A percentile compares a stretch with the other conserved stretches of the same genome.
Evolutionary conservation across 192 early-diverging fungal species (phyloP).

Genomic region (Coemansia sp.): DNA sequence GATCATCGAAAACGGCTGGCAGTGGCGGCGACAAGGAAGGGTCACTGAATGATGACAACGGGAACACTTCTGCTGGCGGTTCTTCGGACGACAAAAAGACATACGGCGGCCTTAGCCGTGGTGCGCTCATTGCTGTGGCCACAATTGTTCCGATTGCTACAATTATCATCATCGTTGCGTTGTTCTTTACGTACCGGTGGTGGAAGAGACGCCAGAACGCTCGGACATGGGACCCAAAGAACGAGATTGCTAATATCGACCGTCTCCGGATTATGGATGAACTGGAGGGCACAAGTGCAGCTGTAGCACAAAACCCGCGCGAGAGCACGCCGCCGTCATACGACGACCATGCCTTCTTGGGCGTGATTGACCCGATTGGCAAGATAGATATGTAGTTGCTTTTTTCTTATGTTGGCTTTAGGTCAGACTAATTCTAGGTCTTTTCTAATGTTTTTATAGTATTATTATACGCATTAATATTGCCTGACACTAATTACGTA

Average conservation of each 20-base stretch:
- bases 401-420: background rate
- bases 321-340: slow-evolving; percentile 20
- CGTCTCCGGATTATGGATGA: slow-evolving; percentile 40
- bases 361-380: background rate
- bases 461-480: background rate
- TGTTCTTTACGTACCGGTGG: slow-evolving; percentile 50
- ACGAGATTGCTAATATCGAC: slow-evolving; percentile 33
- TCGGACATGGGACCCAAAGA: slow-evolving; percentile 46
- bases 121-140: slow-evolving; percentile 32
- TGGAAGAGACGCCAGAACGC: slow-evolving; percentile 29
- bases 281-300: background rate
- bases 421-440: background rate
- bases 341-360: slow-evolving; percentile 18
- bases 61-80: background rate
- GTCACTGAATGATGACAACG: background rate
- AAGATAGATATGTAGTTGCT: background rate
- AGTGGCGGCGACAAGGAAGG: background rate
- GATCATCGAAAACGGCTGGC: background rate
- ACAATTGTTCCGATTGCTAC: slow-evolving; percentile 29
- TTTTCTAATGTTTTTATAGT: background rate
- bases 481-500: too few species aligned
- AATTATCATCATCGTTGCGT: slow-evolving; percentile 25
- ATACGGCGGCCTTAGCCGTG: slow-evolving; percentile 27
- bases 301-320: background rate
- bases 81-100: slow-evolving; percentile 3